Percentiles rank a stretch among this genome's conserved stretches.
Evolutionary conservation across 164 flowering plant species (phyloP).

Genomic region (Saururus chinensis): DNA sequence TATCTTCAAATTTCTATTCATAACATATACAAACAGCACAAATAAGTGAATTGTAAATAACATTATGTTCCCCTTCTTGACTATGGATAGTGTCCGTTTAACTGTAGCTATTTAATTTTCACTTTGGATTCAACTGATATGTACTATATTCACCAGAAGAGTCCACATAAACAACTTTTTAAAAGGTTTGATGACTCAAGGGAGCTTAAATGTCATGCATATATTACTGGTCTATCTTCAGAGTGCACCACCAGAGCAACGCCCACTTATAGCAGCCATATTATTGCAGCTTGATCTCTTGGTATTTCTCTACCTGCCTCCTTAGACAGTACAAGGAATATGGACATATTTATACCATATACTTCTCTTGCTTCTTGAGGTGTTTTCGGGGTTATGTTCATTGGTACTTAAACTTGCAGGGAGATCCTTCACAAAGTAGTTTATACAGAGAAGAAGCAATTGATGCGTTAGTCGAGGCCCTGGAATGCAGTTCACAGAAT

Average conservation of each 20-base stretch:
- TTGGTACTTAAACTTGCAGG: slow-evolving; percentile 38
- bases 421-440: slow-evolving; percentile 34
- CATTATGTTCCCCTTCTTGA: not conserved
- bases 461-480: slow-evolving; percentile 34
- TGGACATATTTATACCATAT: not conserved
- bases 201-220: slow-evolving; percentile 47
- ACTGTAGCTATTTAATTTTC: not conserved
- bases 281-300: slow-evolving; percentile 60
- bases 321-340: not conserved
- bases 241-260: slow-evolving; percentile 41
- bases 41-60: too few species aligned
- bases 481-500: slow-evolving; percentile 21
- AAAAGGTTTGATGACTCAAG: slow-evolving; percentile 28
- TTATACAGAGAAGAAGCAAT: slow-evolving; percentile 58
- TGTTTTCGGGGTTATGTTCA: slow-evolving; percentile 3
- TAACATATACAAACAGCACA: not conserved
- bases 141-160: slow-evolving; percentile 21
- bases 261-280: slow-evolving; percentile 42
- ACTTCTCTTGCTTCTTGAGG: not conserved
- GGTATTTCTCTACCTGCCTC: slow-evolving; percentile 24
- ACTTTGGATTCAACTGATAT: not conserved
- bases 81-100: not conserved
- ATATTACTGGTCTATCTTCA: slow-evolving; percentile 39
- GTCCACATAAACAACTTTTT: slow-evolving; percentile 28
- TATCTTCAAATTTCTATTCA: not conserved